Evolutionary conservation across 2,329 filamentous ascomycete species (phyloP).

Genomic region (Stromatinia cepivora): DNA sequence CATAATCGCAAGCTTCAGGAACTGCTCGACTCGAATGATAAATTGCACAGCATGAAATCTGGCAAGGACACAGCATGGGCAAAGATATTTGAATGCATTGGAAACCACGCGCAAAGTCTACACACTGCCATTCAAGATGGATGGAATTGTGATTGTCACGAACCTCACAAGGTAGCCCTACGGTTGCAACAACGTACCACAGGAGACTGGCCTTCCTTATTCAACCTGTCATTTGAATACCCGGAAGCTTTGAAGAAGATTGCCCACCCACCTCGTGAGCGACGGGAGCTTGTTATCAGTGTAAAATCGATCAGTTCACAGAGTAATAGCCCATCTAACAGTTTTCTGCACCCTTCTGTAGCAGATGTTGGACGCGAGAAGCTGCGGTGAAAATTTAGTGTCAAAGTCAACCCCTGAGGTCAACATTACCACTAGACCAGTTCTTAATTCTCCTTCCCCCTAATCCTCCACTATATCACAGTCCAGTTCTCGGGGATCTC

Average conservation of each 20-base stretch:
- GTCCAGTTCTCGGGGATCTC: neutral
- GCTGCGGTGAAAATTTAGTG: conserved; percentile 9
- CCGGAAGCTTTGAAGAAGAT: neutral
- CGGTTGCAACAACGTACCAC: conserved; percentile 30
- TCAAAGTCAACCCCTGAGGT: neutral
- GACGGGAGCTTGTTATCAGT: neutral
- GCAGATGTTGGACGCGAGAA: neutral
- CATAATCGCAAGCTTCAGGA: conserved; percentile 32
- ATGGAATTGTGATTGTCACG: conserved; percentile 33
- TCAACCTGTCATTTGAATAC: conserved; percentile 5
- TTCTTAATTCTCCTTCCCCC: neutral
- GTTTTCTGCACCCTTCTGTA: neutral
- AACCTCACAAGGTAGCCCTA: conserved; percentile 29
- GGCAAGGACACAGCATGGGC: conserved; percentile 32
- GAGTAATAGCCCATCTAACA: neutral
- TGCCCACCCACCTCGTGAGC: neutral
- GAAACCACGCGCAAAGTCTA: conserved; percentile 31
- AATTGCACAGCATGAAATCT: conserved; percentile 28
- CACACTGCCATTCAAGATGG: conserved; percentile 31
- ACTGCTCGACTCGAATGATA: conserved; percentile 30
- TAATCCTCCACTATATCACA: neutral
- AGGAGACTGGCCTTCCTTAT: conserved; percentile 23
- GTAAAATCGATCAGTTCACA: neutral
- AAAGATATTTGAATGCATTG: conserved; percentile 33
- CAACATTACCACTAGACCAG: neutral